Evolutionary conservation across 73 alveolate species (phyloP).

Genomic region (Uronychia binucleata): DNA sequence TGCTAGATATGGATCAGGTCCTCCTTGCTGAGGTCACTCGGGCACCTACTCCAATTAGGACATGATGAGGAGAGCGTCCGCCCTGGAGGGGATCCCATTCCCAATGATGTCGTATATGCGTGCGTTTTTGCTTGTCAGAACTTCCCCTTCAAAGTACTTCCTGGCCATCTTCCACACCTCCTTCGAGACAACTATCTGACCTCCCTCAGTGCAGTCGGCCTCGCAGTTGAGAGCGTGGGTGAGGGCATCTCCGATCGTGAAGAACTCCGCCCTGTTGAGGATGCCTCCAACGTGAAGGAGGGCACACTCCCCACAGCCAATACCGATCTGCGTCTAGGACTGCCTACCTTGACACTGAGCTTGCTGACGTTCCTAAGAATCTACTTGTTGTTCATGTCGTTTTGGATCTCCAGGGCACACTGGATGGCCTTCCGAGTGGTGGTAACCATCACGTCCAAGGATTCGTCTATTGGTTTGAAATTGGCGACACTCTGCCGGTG

Average conservation of each 20-base stretch:
- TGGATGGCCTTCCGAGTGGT: conserved; percentile 77
- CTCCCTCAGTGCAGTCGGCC: conserved; percentile 91
- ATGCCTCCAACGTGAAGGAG: conserved; percentile 96
- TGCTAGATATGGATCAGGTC: conserved; percentile 62
- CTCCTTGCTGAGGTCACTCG: too few species aligned
- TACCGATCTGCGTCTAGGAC: conserved; percentile 56
- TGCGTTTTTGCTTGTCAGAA: conserved; percentile 29
- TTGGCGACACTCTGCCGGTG: too few species aligned
- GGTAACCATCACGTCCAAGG: conserved; percentile 4
- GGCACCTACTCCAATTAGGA: conserved; percentile 59
- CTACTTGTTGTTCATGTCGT: conserved; percentile 84
- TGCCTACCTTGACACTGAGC: conserved; percentile 58
- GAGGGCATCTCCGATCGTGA: conserved; percentile 94
- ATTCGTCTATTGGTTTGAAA: too few species aligned
- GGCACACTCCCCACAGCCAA: conserved; percentile 95
- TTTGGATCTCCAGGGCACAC: conserved; percentile 90
- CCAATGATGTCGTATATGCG: conserved; percentile 47
- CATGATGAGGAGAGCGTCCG: conserved; percentile 92
- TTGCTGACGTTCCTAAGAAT: conserved; percentile 76
- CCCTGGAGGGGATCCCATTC: conserved; percentile 81
- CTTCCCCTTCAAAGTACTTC: conserved; percentile 72
- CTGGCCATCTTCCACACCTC: conserved; percentile 75
- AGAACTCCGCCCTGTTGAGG: conserved; percentile 94
- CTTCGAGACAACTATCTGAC: conserved; percentile 88
- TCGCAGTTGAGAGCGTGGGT: conserved; percentile 94